Conservation (phyloP, 192 early-diverging fungal genomes). For the Coemansia brasiliensis region DNA sequence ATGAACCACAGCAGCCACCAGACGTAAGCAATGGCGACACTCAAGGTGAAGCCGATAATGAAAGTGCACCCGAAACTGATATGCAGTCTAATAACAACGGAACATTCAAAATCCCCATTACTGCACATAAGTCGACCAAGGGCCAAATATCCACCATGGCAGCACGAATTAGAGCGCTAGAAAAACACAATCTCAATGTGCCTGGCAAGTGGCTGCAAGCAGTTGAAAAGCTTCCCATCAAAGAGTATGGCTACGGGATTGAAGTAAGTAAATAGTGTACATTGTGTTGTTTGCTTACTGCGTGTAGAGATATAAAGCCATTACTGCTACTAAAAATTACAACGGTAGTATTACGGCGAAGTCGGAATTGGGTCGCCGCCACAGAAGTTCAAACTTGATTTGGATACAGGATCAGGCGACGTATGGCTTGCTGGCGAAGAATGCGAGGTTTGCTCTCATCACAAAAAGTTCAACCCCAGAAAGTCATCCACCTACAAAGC, state of each 20-base stretch:
- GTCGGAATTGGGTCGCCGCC: slow-evolving; percentile 67
- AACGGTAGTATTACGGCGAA: slow-evolving; percentile 63
- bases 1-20: neutral
- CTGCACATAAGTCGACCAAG: slow-evolving; percentile 31
- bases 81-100: slow-evolving; percentile 10
- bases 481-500: slow-evolving; percentile 59
- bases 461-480: slow-evolving; percentile 55
- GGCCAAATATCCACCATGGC: slow-evolving; percentile 44
- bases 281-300: no score
- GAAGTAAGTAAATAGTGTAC: slow-evolving; percentile 27
- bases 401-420: slow-evolving; percentile 75
- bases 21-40: neutral
- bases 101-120: slow-evolving; percentile 41
- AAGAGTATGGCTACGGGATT: slow-evolving; percentile 52
- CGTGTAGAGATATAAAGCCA: neutral
- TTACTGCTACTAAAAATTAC: neutral
- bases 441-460: slow-evolving; percentile 44
- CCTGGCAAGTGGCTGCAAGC: slow-evolving; percentile 51
- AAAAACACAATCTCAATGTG: slow-evolving; percentile 46
- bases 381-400: slow-evolving; percentile 67
- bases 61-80: neutral
- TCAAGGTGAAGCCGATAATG: neutral
- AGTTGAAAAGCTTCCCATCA: slow-evolving; percentile 43
- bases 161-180: slow-evolving; percentile 27
- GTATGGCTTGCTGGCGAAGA: slow-evolving; percentile 63